Percentiles rank a stretch among this genome's conserved stretches.
phyloP scores from a whole-genome alignment of 192 early-diverging fungal species.

The Coemansia interrupta region DNA sequence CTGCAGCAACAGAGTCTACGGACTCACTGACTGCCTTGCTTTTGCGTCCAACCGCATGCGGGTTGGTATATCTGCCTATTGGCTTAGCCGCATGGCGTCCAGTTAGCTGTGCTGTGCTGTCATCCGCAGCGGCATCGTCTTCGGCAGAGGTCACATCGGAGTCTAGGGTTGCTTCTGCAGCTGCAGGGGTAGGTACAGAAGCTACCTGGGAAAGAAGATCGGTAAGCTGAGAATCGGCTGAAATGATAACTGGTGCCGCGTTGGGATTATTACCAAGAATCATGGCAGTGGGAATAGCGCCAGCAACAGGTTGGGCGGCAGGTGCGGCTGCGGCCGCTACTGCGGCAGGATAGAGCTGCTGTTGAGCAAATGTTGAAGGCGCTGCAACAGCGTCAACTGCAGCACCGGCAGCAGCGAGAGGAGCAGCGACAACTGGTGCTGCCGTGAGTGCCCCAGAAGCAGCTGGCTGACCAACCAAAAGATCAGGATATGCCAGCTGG shows the following conservation, averaged over 20 bases:
- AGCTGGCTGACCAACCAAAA: conserved; percentile 16
- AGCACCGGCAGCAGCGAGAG: not conserved
- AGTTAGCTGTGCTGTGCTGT: not conserved
- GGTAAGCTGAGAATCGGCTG: conserved; percentile 6
- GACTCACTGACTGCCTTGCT: too few species aligned
- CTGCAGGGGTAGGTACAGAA: not conserved
- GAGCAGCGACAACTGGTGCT: conserved; percentile 2
- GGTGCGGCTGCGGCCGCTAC: conserved; percentile 11
- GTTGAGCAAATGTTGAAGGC: conserved; percentile 14
- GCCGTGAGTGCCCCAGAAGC: conserved; percentile 4
- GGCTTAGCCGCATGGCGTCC: too few species aligned
- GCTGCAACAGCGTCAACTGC: conserved; percentile 14
- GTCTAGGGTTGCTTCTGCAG: not conserved
- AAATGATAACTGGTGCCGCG: conserved; percentile 5
- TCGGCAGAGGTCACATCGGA: not conserved
- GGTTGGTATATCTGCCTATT: too few species aligned
- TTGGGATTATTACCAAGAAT: conserved; percentile 1
- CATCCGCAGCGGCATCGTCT: not conserved
- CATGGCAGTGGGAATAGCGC: conserved; percentile 7
- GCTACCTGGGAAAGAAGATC: conserved; percentile 12
- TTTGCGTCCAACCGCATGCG: too few species aligned
- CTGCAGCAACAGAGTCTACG: too few species aligned
- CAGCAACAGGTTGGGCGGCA: conserved; percentile 5
- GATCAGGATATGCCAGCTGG: conserved; percentile 16
- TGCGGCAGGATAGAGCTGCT: conserved; percentile 33